Conservation (phyloP, 371 early-diverging fungal genomes). For the Mucor indicus region DNA sequence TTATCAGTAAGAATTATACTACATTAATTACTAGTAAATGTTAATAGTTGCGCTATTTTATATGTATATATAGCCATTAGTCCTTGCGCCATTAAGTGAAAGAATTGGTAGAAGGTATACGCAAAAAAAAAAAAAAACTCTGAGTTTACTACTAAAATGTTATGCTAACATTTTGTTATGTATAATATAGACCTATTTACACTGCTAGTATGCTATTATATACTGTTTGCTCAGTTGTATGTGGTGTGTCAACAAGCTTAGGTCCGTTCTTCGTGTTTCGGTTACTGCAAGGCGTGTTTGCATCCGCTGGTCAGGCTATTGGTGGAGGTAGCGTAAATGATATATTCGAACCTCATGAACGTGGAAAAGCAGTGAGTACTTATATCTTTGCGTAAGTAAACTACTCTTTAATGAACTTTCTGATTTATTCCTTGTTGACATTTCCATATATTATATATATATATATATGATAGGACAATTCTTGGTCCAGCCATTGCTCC, state of each 20-base stretch:
- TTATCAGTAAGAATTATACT: constrained; percentile 9
- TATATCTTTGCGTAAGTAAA: constrained; percentile 32
- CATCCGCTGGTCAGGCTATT: constrained; percentile 35
- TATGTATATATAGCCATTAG: constrained; percentile 19
- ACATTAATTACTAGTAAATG: too few species aligned
- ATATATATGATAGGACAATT: constrained; percentile 30
- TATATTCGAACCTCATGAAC: constrained; percentile 32
- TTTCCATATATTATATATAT: too few species aligned
- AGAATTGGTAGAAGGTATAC: constrained; percentile 34
- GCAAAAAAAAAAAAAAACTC: too few species aligned
- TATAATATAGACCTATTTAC: background rate
- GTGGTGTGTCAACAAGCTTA: constrained; percentile 27
- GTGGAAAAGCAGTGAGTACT: constrained; percentile 39
- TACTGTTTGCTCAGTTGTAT: constrained; percentile 32
- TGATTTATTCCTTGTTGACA: background rate
- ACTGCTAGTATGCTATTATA: constrained; percentile 10
- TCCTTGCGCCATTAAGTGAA: constrained; percentile 39
- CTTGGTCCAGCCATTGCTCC: constrained; percentile 57
- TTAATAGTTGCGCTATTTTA: background rate
- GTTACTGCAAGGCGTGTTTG: constrained; percentile 34
- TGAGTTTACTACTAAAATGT: too few species aligned
- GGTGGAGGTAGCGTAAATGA: constrained; percentile 44
- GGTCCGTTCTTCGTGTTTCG: constrained; percentile 37
- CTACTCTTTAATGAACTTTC: background rate
- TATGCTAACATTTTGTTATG: too few species aligned